Evolutionary conservation across 2,329 filamentous ascomycete species (phyloP).

Genomic region (Exophiala bonariae): DNA sequence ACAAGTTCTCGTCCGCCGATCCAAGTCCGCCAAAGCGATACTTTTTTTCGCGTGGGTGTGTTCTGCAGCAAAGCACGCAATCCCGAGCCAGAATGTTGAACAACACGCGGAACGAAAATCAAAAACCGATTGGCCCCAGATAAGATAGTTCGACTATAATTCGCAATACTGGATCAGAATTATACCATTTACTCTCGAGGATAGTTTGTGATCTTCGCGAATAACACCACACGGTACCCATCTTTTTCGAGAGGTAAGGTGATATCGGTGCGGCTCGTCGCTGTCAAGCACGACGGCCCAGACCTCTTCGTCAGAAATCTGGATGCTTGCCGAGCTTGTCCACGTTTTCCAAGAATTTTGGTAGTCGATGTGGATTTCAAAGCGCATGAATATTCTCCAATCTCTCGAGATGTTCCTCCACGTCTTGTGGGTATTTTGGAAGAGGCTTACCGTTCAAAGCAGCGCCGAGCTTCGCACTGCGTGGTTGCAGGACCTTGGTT

Average conservation of each 20-base stretch:
- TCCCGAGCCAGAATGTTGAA: conserved; percentile 7
- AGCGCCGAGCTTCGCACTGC: too few relatives aligned
- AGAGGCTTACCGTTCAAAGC: too few relatives aligned
- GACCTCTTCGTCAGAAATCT: background rate
- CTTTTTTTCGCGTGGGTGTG: background rate
- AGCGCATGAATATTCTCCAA: too few relatives aligned
- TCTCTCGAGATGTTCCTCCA: too few relatives aligned
- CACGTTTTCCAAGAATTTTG: background rate
- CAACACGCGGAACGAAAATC: background rate
- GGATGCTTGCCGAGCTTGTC: background rate
- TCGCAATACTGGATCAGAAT: conserved; percentile 8
- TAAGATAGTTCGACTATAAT: conserved; percentile 4
- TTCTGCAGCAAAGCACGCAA: conserved; percentile 8
- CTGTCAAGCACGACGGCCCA: too few relatives aligned
- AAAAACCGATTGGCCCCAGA: conserved; percentile 9
- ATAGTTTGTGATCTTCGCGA: too few relatives aligned
- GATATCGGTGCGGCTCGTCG: background rate
- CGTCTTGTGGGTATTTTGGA: too few relatives aligned
- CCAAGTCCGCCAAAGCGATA: too few relatives aligned
- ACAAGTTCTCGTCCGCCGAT: conserved; percentile 1
- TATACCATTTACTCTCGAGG: conserved; percentile 3
- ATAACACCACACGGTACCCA: background rate
- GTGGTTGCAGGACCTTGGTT: too few relatives aligned
- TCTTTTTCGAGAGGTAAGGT: background rate
- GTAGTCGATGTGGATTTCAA: background rate